Evolutionary conservation across 2,329 filamentous ascomycete genomes (phyloP), one percentile per base, ranked within the genome.

Genomic region (Diplodia intermedia): DNA sequence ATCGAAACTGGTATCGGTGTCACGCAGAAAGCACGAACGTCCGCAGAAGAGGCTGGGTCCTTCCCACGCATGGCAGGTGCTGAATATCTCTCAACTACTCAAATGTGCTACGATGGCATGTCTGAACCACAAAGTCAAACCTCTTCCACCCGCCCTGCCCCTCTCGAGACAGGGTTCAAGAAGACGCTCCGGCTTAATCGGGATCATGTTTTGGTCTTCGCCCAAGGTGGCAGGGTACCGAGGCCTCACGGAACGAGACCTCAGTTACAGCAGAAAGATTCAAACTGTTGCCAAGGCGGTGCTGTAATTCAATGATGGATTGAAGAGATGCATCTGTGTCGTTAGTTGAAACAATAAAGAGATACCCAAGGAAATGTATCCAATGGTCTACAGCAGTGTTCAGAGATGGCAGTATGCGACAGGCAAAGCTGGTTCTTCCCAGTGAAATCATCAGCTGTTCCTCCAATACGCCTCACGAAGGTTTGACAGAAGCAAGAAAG

Each of bases 131-230:
- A 91, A 92, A 97, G 92, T 97, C 94, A 97, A 97, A 88, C 92
- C 84, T 86, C 89, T 88, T 90, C 92, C 91, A 97, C 89, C 90
- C 92, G 91, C 88, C 89, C 84, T 82, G 79, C 79, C 84, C 88
- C 91, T 96, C 82, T 97, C 91, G 84, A 87, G 82, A 84, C 84
- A 85, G 88, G 86, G 88, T 89, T 92, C 87, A 90, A 94, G 89
- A 89, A 90, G 89, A 88, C 88, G 92, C 93, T 97, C 94, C 94
- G 93, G 94, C 94, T 97, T 97, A 97, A 95, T 97, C 90, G 92
- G 90, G 91, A 92, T 92, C 91, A 71, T 72, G 31, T 71, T 75
- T 33, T 72, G 79, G 80, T 97, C 87, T 97, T 85, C 90, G 93
- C 93, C 92, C 86, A 69, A 80, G 79, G 47, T 85, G 88, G 91